These are phyloP conservation scores for Calonectria montana DNA, from an alignment of 2,329 filamentous ascomycete species.

Conservation along the genomic window DNA sequence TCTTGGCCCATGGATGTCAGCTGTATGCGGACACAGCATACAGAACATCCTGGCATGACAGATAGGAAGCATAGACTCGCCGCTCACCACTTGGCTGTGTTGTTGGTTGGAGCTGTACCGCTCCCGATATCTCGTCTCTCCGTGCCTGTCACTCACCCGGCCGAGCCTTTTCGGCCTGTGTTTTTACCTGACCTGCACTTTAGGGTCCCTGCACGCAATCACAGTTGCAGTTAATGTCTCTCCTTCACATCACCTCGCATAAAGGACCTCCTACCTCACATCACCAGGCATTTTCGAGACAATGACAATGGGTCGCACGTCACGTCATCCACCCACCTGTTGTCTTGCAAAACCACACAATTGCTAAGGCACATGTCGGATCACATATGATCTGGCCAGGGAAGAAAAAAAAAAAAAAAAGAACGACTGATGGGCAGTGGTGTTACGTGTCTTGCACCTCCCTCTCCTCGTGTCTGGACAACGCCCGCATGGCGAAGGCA, in stretches of 20 bases:
- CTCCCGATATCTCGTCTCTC: background rate
- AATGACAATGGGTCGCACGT: conserved; percentile 2
- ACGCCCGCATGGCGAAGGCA: conserved; percentile 14
- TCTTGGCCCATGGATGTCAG: conserved; percentile 11
- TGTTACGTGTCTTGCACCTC: conserved; percentile 7
- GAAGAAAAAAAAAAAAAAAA: background rate
- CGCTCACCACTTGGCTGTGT: background rate
- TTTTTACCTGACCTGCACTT: background rate
- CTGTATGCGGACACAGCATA: conserved; percentile 7
- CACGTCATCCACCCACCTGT: conserved; percentile 9
- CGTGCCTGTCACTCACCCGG: background rate
- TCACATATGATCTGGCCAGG: conserved; percentile 1
- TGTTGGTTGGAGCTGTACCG: background rate
- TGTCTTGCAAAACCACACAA: background rate
- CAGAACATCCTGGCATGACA: conserved; percentile 7
- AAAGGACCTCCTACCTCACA: background rate
- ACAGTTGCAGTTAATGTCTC: conserved; percentile 11
- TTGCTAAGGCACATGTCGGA: conserved; percentile 17
- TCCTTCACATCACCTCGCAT: conserved; percentile 16
- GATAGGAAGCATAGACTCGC: conserved; percentile 11
- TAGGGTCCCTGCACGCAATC: background rate
- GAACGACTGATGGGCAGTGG: background rate
- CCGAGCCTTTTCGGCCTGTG: background rate
- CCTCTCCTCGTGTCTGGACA: background rate
- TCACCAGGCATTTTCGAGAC: background rate